Evolutionary conservation across 495 filamentous ascomycete species (phyloP).

Genomic region (Penicillium robsamsonii): DNA sequence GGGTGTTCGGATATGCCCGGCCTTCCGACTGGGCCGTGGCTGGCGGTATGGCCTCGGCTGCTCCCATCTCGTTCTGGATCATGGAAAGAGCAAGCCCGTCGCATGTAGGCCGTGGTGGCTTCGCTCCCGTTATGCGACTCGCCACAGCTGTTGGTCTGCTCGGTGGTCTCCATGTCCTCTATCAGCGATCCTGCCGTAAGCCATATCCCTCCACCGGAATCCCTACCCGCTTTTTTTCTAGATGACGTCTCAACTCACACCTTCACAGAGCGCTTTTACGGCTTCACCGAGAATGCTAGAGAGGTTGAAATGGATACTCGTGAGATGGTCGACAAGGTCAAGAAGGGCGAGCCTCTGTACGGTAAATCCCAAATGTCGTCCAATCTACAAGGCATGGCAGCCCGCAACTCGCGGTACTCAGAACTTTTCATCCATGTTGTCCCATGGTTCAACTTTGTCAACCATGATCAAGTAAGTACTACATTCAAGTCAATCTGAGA

Average conservation of each 20-base stretch:
- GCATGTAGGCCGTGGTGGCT: slow-evolving; percentile 72
- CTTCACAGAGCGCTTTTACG: slow-evolving; percentile 74
- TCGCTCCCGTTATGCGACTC: slow-evolving; percentile 79
- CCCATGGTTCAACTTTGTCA: slow-evolving; percentile 97
- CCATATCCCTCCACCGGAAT: not conserved
- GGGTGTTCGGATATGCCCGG: slow-evolving; percentile 84
- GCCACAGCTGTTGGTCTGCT: slow-evolving; percentile 64
- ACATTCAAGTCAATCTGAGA: not conserved
- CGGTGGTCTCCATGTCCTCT: slow-evolving; percentile 77
- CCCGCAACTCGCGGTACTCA: slow-evolving; percentile 88
- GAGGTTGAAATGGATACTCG: slow-evolving; percentile 95
- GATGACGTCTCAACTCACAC: slow-evolving; percentile 18
- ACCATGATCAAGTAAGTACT: slow-evolving; percentile 72
- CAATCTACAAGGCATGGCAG: slow-evolving; percentile 90
- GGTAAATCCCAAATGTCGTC: slow-evolving; percentile 72
- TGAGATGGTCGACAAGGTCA: slow-evolving; percentile 96
- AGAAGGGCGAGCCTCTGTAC: slow-evolving; percentile 87
- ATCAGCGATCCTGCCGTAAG: slow-evolving; percentile 68
- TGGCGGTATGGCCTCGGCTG: slow-evolving; percentile 59
- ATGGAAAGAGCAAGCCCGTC: slow-evolving; percentile 85
- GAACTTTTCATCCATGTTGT: slow-evolving; percentile 76
- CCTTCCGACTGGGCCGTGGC: slow-evolving; percentile 75
- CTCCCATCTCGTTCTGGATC: slow-evolving; percentile 67
- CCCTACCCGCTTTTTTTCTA: not conserved
- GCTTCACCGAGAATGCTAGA: slow-evolving; percentile 83